These are phyloP conservation scores for Trifolium repens DNA, from an alignment of 306 rosid genomes.

Conservation along the genomic window DNA sequence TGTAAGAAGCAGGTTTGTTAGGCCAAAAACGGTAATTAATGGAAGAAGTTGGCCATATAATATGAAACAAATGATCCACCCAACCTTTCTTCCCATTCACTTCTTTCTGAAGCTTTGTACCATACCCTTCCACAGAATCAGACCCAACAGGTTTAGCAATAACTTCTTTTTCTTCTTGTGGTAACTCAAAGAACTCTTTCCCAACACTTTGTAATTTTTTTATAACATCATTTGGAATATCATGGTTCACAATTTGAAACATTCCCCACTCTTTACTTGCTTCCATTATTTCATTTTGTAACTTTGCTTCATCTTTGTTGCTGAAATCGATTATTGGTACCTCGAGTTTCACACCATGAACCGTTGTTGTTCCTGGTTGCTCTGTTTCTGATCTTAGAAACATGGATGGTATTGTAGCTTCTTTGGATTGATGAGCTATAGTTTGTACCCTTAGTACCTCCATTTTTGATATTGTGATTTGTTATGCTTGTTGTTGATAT, in stretches of 20 bases:
- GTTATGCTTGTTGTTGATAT: background rate
- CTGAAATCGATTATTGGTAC: conserved; percentile 66
- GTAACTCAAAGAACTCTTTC: conserved; percentile 59
- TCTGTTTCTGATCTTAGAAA: conserved; percentile 59
- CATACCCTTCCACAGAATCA: conserved; percentile 62
- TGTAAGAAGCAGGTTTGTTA: conserved; percentile 68
- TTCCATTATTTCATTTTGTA: conserved; percentile 39
- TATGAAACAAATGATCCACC: conserved; percentile 83
- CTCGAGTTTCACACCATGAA: conserved; percentile 48
- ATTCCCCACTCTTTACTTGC: conserved; percentile 72
- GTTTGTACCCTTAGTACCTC: conserved; percentile 62
- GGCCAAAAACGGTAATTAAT: conserved; percentile 75
- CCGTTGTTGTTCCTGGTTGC: conserved; percentile 77
- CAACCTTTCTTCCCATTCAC: conserved; percentile 67
- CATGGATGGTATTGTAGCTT: conserved; percentile 47
- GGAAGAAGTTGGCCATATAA: conserved; percentile 66
- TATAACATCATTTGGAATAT: conserved; percentile 59
- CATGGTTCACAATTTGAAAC: conserved; percentile 80
- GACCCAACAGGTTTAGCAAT: conserved; percentile 50
- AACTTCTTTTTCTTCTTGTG: conserved; percentile 65
- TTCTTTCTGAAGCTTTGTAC: conserved; percentile 65
- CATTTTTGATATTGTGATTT: conserved; percentile 25
- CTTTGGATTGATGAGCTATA: conserved; percentile 48
- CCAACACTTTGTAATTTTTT: conserved; percentile 62
- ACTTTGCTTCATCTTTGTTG: conserved; percentile 42